Conservation (phyloP, 2,329 filamentous ascomycete species). For the Dothiorella sarmentorum region DNA sequence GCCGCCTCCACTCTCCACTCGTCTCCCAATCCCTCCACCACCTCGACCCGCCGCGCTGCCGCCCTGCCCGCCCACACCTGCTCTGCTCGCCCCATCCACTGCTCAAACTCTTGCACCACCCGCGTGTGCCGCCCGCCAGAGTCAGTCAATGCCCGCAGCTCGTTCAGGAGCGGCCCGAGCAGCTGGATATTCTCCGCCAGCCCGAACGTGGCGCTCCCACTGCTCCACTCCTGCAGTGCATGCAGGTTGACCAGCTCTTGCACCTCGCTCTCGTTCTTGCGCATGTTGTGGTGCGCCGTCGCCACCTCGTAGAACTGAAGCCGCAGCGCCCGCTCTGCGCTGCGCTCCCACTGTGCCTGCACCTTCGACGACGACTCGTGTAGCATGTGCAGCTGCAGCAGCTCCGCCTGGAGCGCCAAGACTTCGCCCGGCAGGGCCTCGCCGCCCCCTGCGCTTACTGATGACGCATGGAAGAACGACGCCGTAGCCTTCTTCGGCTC, state of each 20-base stretch:
- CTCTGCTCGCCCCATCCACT: slow-evolving; percentile 32
- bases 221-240: slow-evolving; percentile 35
- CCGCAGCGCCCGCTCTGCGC: slow-evolving; percentile 30
- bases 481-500: slow-evolving; percentile 26
- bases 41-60: slow-evolving; percentile 11
- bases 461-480: slow-evolving; percentile 32
- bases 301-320: slow-evolving; percentile 37
- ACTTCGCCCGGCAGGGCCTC: slow-evolving; percentile 30
- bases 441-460: slow-evolving; percentile 16
- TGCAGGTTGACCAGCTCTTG: slow-evolving; percentile 37
- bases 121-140: slow-evolving; percentile 32
- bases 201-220: slow-evolving; percentile 25
- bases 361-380: slow-evolving; percentile 28
- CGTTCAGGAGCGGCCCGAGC: slow-evolving; percentile 35
- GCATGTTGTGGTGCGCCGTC: slow-evolving; percentile 33
- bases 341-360: slow-evolving; percentile 31
- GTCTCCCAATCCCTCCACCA: slow-evolving; percentile 30
- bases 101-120: slow-evolving; percentile 31
- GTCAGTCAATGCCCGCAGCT: slow-evolving; percentile 34
- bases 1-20: slow-evolving; percentile 34
- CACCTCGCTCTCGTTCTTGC: slow-evolving; percentile 34
- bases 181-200: slow-evolving; percentile 35
- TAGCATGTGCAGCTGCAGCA: slow-evolving; percentile 38
- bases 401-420: slow-evolving; percentile 33
- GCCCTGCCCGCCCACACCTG: slow-evolving; percentile 27